Conservation (phyloP, 2,329 filamentous ascomycete species). For the Epichloe scottii region DNA sequence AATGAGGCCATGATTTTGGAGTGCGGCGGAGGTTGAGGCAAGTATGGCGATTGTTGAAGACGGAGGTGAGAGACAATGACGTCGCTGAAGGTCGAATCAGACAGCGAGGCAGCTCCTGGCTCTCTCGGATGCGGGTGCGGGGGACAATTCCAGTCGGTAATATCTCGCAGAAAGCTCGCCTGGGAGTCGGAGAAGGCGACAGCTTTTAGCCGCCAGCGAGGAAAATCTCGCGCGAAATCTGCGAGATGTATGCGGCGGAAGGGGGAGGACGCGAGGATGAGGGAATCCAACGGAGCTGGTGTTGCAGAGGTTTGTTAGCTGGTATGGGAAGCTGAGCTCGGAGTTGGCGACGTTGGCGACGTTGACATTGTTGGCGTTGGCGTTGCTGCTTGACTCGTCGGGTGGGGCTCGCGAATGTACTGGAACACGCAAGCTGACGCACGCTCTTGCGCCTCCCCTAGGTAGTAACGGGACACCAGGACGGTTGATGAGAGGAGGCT, state of each 20-base stretch:
- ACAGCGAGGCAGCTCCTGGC: not conserved
- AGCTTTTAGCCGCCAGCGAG: not conserved
- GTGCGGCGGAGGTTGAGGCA: not conserved
- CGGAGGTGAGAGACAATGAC: not conserved
- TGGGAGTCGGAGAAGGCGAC: not conserved
- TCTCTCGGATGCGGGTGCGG: not conserved
- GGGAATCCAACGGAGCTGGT: not conserved
- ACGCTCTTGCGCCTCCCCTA: not conserved
- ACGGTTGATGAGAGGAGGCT: not conserved
- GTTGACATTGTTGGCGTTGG: slow-evolving; percentile 11
- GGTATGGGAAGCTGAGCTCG: slow-evolving; percentile 7
- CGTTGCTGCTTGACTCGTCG: slow-evolving; percentile 2
- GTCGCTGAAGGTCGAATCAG: not conserved
- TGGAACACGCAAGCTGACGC: not conserved
- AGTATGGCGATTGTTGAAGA: not conserved
- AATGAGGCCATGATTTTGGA: slow-evolving; percentile 56
- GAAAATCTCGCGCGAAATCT: not conserved
- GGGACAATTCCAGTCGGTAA: not conserved
- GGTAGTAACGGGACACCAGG: not conserved
- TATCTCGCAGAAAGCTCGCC: not conserved
- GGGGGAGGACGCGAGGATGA: not conserved
- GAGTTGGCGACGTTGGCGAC: slow-evolving; percentile 9
- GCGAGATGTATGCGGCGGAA: not conserved
- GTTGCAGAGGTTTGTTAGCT: slow-evolving; percentile 6
- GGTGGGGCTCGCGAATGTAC: slow-evolving; percentile 2